Base-by-base conservation (phyloP, 31 red algal species). In the Porphyra umbilicalis region DNA sequence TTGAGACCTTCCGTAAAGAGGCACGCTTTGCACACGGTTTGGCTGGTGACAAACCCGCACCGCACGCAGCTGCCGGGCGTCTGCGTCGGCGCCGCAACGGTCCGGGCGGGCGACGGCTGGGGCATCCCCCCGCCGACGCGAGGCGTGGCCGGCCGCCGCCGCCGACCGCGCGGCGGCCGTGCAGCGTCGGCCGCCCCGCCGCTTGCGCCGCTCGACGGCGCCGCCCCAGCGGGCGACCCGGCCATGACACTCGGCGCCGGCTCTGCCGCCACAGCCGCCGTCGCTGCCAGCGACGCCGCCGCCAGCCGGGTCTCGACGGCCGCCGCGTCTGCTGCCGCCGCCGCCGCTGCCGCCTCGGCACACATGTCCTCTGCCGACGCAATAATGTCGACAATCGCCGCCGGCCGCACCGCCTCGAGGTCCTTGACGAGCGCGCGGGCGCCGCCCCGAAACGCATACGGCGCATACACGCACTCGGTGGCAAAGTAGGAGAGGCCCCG, bases 381-480 rank as follows among this genome's bases (percentile, higher is more conserved):
- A 34, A 95, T 77, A 34, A 90, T 91, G 82, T 98, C 96, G 2
- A 85, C 82, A 39, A 98, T 95, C 32, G 83, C 84, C 34, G 84
- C 80, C 32, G 96, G 93, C 9, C 93, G 87, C 8, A 89, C 75
- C 15, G 89, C 88, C 76, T 98, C 96, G 4, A 98, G 57, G 35
- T 95, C 88, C 74, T 98, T 98, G 67, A 98, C 38, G 44, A 95
- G 90, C 79, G 92, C 90, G 2, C 96, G 84, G 0, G 93, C 96
- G 44, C 86, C 81, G 16, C 92, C 96, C 30, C 96, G 89, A 75
- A 91, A 98, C 0, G 96, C 93, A 57, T 95, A 84, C 34, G 96
- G 96, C 79, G 96, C 90, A 80, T 98, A 98, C 10, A 95, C 80
- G 77, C 96, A 98, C 39, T 98, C 96, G 10, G 96, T 98, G 20